Evolutionary conservation across 345 rosid genomes (phyloP).

Genomic region (Linum tenue): DNA sequence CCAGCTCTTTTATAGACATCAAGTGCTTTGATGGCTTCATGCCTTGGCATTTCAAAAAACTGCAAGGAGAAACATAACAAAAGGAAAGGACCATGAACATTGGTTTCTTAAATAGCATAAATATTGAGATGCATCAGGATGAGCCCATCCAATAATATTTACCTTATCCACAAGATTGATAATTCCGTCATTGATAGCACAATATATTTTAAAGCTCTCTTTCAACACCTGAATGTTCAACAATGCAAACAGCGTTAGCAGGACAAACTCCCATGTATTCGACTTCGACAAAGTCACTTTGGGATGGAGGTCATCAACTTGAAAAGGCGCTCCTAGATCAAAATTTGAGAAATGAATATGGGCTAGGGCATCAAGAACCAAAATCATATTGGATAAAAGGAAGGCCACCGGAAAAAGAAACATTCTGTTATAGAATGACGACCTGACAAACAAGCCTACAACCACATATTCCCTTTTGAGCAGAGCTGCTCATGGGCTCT

Average conservation of each 20-base stretch:
- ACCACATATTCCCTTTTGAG: not conserved
- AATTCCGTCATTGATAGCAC: slow-evolving; percentile 94
- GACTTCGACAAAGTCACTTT: too few species aligned
- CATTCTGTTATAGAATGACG: not conserved
- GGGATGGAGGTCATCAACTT: not conserved
- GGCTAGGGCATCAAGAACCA: not conserved
- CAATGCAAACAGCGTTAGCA: not conserved
- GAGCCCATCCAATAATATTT: slow-evolving; percentile 14
- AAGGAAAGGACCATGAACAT: not conserved
- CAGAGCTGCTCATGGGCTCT: not conserved
- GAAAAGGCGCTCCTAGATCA: not conserved
- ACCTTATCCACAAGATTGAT: slow-evolving; percentile 99
- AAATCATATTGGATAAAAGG: not conserved
- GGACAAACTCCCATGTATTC: too few species aligned
- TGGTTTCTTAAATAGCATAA: not conserved
- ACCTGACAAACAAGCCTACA: not conserved
- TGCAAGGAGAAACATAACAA: slow-evolving; percentile 26
- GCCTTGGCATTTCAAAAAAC: slow-evolving; percentile 98
- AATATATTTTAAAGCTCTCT: slow-evolving; percentile 96
- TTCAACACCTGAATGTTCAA: slow-evolving; percentile 68
- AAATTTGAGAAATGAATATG: not conserved
- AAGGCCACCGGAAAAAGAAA: not conserved
- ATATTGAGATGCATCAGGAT: not conserved
- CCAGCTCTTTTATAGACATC: slow-evolving; percentile 79
- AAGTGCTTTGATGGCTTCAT: slow-evolving; percentile 77